Base-by-base conservation (phyloP, 2,329 filamentous ascomycete genomes). In the Ophiostoma australiae region DNA sequence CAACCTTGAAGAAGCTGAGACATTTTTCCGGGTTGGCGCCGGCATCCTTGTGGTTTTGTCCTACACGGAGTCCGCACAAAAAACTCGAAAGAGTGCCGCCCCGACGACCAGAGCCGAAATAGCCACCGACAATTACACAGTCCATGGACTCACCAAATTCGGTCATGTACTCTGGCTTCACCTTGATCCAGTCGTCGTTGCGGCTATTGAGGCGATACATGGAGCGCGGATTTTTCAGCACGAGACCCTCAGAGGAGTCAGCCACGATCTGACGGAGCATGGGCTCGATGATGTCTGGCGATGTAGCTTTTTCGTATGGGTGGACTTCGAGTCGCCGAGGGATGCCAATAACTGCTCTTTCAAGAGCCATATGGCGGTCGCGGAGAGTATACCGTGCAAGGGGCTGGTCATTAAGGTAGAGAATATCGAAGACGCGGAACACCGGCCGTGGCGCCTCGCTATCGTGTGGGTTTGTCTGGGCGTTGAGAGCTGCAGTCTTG, bases 91-190 rank as follows among this genome's bases (percentile, higher is more conserved):
- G 82, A 1, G 82, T 87, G 58, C 94, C 95, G 68, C 95, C 95
- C 67, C 95, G 88, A 71, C 87, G 88, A 0, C 95, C 95, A 39
- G 91, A 92, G 17, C 95, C 95, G 78, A 92, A 99, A 80, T 97
- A 98, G 10, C 93, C 95, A 70, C 94, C 95, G 70, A 99, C 88
- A 20, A 99, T 84, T 17, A 97, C 82, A 74, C 93, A 93, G 78
- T 99, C 95, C 3, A 99, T 87, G 0, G 91, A 92, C 80, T 98
- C 94, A 73, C 95, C 95, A 78, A 95, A 97, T 73, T 97, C 94
- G 1, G 90, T 90, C 94, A 98, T 97, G 79, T 99, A 99, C 74
- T 99, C 95, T 0, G 95, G 95, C 77, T 99, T 99, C 10, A 99
- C 94, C 78, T 99, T 99, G 81, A 97, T 90, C 95, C 95, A 99